Conservation (phyloP, 139 green algal genomes). For the Chlorella sp. region DNA sequence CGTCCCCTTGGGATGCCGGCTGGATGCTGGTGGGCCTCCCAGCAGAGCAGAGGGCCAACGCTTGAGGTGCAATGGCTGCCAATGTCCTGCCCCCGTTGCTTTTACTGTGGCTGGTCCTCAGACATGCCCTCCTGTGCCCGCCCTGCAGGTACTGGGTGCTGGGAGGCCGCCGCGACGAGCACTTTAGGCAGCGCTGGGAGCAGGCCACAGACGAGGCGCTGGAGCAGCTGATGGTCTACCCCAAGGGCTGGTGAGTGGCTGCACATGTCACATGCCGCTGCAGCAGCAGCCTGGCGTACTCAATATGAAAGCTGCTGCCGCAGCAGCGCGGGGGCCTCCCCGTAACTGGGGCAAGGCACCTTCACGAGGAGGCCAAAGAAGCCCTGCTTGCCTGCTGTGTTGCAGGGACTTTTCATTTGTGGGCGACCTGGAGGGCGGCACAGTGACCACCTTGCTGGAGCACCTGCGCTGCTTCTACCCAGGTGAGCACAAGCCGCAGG, state of each 20-base stretch:
- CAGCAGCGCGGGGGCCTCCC: too few species aligned
- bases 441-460: slow-evolving; percentile 49
- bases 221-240: slow-evolving; percentile 8
- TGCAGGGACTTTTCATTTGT: background rate
- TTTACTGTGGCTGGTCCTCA: background rate
- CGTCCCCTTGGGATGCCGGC: slow-evolving; percentile 33
- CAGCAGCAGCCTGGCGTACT: too few species aligned
- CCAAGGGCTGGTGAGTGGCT: background rate
- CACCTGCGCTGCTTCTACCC: slow-evolving; percentile 77
- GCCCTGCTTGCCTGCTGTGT: too few species aligned
- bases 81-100: background rate
- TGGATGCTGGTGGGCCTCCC: background rate
- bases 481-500: slow-evolving; percentile 2
- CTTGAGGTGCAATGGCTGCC: too few species aligned
- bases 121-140: background rate
- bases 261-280: too few species aligned
- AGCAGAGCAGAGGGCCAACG: too few species aligned
- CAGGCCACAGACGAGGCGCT: slow-evolving; percentile 47
- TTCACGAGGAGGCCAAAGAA: too few species aligned
- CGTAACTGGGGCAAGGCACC: too few species aligned
- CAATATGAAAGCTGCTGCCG: too few species aligned
- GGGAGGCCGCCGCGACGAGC: slow-evolving; percentile 23
- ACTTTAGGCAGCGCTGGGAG: slow-evolving; percentile 49
- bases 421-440: background rate
- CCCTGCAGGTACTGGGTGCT: slow-evolving; percentile 23